phyloP scores from a whole-genome alignment of 495 filamentous ascomycete genomes.

The Apiosordaria backusii region DNA sequence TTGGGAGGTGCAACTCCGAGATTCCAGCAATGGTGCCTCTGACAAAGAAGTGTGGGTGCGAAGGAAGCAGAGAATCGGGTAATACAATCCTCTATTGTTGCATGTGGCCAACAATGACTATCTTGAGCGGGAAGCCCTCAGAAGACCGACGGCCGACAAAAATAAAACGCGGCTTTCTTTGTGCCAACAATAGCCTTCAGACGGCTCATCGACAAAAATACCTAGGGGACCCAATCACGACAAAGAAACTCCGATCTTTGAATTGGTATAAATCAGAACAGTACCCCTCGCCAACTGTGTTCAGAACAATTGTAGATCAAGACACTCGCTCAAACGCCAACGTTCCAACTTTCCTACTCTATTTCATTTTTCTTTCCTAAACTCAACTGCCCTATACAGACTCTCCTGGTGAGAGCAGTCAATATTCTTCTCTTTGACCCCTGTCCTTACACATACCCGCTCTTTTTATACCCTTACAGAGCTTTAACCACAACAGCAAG shows the following conservation, averaged over 20 bases:
- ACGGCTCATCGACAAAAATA: not conserved
- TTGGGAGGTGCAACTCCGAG: conserved; percentile 57
- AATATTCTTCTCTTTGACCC: not conserved
- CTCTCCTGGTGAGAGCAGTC: not conserved
- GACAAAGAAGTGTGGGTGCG: conserved; percentile 58
- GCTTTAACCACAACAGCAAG: not conserved
- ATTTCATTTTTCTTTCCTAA: not conserved
- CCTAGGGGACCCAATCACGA: not conserved
- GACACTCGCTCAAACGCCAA: not conserved
- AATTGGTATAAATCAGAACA: not conserved
- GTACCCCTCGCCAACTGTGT: not conserved
- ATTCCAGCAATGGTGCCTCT: conserved; percentile 12
- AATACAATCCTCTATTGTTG: conserved; percentile 6
- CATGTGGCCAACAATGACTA: not conserved
- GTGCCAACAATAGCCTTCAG: not conserved
- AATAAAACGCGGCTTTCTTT: not conserved
- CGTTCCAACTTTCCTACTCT: not conserved
- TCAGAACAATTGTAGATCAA: not conserved
- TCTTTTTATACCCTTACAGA: not conserved
- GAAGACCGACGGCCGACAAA: not conserved
- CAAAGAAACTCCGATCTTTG: not conserved
- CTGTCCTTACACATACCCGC: not conserved
- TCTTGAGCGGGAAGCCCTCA: not conserved
- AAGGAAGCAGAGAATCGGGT: conserved; percentile 44
- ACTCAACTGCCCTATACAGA: not conserved